A percentile compares a stretch with the other conserved stretches of the same genome.
Evolutionary conservation across 345 rosid genomes (phyloP).

Genomic region (Gossypium raimondii): DNA sequence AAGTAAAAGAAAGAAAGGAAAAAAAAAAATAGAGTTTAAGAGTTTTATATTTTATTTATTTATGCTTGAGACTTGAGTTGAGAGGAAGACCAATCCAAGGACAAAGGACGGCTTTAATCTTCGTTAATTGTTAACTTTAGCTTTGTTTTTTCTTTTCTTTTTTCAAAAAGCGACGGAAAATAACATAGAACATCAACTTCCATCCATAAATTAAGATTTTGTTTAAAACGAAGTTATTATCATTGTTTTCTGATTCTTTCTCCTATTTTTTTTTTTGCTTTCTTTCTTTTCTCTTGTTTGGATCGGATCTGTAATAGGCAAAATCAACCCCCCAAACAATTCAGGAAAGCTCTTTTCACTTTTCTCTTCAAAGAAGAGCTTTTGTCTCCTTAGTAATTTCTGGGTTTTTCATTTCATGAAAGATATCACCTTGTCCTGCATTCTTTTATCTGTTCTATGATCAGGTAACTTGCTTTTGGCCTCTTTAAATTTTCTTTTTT

Average conservation of each 20-base stretch:
- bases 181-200: not conserved
- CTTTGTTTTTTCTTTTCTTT: not conserved
- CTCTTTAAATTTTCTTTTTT: not conserved
- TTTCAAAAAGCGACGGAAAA: not conserved
- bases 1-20: no score
- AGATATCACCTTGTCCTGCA: constrained; percentile 27
- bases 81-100: constrained; percentile 3
- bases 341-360: constrained; percentile 28
- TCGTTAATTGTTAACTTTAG: not conserved
- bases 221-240: not conserved
- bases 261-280: no score
- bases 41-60: no score
- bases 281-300: constrained; percentile 18
- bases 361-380: constrained; percentile 10
- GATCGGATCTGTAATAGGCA: constrained; percentile 47
- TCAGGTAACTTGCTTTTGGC: constrained; percentile 35
- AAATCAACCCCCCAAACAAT: not conserved
- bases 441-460: constrained; percentile 31
- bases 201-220: not conserved
- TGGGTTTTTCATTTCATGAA: constrained; percentile 15
- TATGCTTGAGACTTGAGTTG: not conserved
- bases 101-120: not conserved
- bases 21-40: no score
- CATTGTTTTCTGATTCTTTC: constrained; percentile 5
- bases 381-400: not conserved